Evolutionary conservation across 164 flowering plant genomes (phyloP).

Genomic region (Akebia trifoliata): DNA sequence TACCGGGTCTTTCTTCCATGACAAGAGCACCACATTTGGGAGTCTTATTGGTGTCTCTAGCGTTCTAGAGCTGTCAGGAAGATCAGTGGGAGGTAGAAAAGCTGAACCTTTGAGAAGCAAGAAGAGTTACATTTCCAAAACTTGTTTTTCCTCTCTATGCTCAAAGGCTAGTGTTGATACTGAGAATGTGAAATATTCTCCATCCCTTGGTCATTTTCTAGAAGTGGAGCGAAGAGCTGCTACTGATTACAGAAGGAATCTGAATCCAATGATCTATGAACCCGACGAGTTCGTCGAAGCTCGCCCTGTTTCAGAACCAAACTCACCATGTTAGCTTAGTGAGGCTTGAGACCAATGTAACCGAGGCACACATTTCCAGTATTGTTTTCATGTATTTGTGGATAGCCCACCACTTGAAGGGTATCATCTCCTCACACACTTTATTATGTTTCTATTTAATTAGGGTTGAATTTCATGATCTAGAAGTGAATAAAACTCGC

Average conservation of each 20-base stretch:
- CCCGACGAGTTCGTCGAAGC: conserved; percentile 31
- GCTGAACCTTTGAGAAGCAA: conserved; percentile 21
- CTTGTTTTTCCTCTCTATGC: conserved; percentile 58
- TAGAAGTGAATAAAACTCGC: not conserved
- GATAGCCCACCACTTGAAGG: conserved; percentile 24
- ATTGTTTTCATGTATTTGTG: conserved; percentile 42
- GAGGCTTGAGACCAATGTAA: conserved; percentile 21
- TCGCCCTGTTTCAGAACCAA: conserved; percentile 27
- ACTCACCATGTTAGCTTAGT: conserved; percentile 33
- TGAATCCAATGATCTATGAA: conserved; percentile 25
- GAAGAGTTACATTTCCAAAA: conserved; percentile 37
- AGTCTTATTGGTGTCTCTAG: conserved; percentile 67
- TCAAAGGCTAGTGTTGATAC: conserved; percentile 35
- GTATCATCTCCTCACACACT: not conserved
- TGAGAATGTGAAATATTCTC: conserved; percentile 23
- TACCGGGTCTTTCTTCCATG: conserved; percentile 80
- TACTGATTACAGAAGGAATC: conserved; percentile 30
- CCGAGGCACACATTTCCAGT: conserved; percentile 27
- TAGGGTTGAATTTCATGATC: not conserved
- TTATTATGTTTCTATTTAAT: not conserved
- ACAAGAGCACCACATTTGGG: conserved; percentile 81
- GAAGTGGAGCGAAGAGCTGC: conserved; percentile 66
- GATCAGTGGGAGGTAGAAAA: conserved; percentile 44
- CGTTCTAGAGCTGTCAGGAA: conserved; percentile 55
- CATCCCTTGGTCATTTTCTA: conserved; percentile 74